Evolutionary conservation across 306 rosid genomes (phyloP).

Genomic region (Vigna radiata): DNA sequence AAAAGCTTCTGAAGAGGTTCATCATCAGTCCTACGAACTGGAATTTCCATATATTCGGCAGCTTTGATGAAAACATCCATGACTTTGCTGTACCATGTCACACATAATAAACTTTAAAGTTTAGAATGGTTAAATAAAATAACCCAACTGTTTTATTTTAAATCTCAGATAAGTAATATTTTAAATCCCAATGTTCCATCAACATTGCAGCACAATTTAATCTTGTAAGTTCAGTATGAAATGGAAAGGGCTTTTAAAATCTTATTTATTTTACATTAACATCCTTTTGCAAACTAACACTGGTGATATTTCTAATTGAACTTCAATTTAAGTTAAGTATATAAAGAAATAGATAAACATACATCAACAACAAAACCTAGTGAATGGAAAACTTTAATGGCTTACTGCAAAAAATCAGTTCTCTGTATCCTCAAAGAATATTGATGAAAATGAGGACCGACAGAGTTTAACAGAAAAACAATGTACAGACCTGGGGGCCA

Average conservation of each 20-base stretch:
- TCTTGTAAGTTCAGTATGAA: not conserved
- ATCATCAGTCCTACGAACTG: constrained; percentile 92
- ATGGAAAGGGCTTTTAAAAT: constrained; percentile 23
- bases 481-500: constrained; percentile 84
- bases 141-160: not conserved
- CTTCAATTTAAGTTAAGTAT: constrained; percentile 21
- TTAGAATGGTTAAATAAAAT: constrained; percentile 28
- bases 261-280: not conserved
- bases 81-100: constrained; percentile 75
- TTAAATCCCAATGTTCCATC: constrained; percentile 2
- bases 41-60: constrained; percentile 94
- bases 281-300: constrained; percentile 16
- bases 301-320: constrained; percentile 16
- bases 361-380: not conserved
- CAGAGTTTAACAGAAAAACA: constrained; percentile 5
- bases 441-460: not conserved
- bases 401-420: constrained; percentile 7
- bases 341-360: constrained; percentile 2
- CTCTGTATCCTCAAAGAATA: constrained; percentile 25
- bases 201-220: constrained; percentile 1
- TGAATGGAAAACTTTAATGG: not conserved
- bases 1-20: constrained; percentile 98
- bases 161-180: constrained; percentile 7
- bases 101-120: not conserved
- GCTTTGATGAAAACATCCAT: constrained; percentile 98